phyloP scores from a whole-genome alignment of 2,329 filamentous ascomycete species.

The Fragosphaeria purpurea region DNA sequence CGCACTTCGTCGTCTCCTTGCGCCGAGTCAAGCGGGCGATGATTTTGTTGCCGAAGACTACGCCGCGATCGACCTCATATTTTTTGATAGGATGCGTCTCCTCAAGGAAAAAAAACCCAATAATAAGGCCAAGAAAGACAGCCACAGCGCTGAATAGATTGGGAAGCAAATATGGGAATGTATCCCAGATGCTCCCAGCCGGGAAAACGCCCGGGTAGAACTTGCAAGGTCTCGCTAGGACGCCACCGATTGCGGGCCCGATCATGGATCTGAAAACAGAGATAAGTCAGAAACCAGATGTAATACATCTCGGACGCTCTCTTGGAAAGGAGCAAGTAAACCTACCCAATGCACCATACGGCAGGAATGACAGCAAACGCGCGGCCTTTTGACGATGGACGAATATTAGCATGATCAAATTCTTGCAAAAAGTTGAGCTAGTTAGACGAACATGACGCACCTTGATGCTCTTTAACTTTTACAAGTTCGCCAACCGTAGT shows the following conservation, averaged over 20 bases:
- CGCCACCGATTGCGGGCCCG: conserved; percentile 83
- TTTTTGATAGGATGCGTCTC: conserved; percentile 86
- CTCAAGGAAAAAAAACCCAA: conserved; percentile 81
- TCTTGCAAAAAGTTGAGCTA: too few relatives aligned
- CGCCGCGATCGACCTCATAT: conserved; percentile 61
- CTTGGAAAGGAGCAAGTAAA: conserved; percentile 6
- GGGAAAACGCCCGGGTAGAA: conserved; percentile 69
- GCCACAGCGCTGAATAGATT: conserved; percentile 84
- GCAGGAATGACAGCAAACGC: conserved; percentile 98
- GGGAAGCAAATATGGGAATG: conserved; percentile 80
- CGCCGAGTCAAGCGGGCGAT: conserved; percentile 32
- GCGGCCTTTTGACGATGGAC: conserved; percentile 40
- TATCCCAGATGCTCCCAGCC: conserved; percentile 67
- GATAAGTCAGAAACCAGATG: neutral
- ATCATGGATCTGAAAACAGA: conserved; percentile 61
- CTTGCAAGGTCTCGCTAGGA: conserved; percentile 75
- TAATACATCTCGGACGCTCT: too few relatives aligned
- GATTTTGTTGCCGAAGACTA: conserved; percentile 67
- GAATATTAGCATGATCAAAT: neutral
- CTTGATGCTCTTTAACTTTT: conserved; percentile 86
- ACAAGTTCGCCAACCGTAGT: conserved; percentile 93
- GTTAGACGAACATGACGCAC: conserved; percentile 37
- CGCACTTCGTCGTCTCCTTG: neutral
- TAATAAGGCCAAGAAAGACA: conserved; percentile 62
- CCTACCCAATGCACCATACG: conserved; percentile 88